phyloP scores from a whole-genome alignment of 805 yeast species.

The Naumovozyma baii region DNA sequence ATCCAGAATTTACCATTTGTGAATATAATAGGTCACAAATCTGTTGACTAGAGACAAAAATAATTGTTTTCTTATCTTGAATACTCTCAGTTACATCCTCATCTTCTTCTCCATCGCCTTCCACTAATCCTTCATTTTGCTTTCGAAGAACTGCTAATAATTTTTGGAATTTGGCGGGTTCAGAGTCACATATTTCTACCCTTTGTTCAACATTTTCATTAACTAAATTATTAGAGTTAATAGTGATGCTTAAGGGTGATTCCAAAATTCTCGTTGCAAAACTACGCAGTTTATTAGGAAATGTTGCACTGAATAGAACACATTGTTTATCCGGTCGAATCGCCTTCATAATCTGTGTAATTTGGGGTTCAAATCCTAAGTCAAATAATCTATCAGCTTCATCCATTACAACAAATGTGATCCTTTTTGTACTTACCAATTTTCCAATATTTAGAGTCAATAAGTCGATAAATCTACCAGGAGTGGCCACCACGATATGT shows the following conservation, averaged over 20 bases:
- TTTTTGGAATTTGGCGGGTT: constrained; percentile 45
- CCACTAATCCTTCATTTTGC: constrained; percentile 5
- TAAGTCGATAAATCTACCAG: constrained; percentile 87
- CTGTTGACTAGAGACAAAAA: constrained; percentile 86
- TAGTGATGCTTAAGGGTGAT: constrained; percentile 64
- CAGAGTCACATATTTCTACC: constrained; percentile 48
- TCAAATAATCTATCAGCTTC: constrained; percentile 97
- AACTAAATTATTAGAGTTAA: constrained; percentile 74
- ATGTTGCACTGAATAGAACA: constrained; percentile 88
- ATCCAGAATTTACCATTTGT: constrained; percentile 37
- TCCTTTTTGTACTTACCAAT: constrained; percentile 50
- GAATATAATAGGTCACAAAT: constrained; percentile 64
- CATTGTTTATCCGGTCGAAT: constrained; percentile 82
- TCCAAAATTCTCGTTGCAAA: constrained; percentile 58
- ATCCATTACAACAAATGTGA: constrained; percentile 80
- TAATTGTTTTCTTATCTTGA: constrained; percentile 44
- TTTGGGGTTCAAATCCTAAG: constrained; percentile 95
- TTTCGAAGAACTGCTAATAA: constrained; percentile 49
- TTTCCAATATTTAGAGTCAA: constrained; percentile 76
- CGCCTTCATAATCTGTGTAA: constrained; percentile 64
- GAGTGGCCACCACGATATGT: constrained; percentile 83
- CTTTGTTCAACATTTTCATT: constrained; percentile 71
- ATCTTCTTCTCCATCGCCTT: constrained; percentile 6
- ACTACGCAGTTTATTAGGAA: constrained; percentile 68
- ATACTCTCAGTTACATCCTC: constrained; percentile 19